These are phyloP conservation scores for Brachypodium distachyon DNA, from an alignment of 202 grass and related monocot species.

Conservation along the genomic window DNA sequence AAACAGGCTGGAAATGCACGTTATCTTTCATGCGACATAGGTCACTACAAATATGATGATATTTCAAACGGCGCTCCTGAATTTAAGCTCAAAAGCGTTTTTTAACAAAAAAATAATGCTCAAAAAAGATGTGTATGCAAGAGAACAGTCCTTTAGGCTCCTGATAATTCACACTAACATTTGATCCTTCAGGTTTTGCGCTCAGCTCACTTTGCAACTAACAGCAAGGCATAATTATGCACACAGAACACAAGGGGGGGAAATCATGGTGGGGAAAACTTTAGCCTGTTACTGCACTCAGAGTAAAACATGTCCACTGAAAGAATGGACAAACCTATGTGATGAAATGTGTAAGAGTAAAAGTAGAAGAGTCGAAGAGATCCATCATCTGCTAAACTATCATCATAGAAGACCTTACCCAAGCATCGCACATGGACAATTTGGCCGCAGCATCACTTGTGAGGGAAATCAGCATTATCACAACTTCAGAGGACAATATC, in stretches of 20 bases:
- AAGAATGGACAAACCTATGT: neutral
- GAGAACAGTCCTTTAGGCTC: neutral
- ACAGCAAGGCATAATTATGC: neutral
- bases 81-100: neutral
- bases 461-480: constrained; percentile 8
- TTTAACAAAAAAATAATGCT: too few relatives aligned
- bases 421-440: neutral
- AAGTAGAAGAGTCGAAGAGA: neutral
- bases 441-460: neutral
- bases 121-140: neutral
- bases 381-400: neutral
- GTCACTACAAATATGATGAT: neutral
- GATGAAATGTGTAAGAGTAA: neutral
- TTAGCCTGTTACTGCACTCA: constrained; percentile 8
- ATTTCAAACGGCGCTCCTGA: neutral
- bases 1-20: neutral
- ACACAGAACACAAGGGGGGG: neutral
- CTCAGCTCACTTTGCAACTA: neutral
- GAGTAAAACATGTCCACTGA: constrained; percentile 1
- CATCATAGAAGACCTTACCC: constrained; percentile 24
- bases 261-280: neutral
- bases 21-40: neutral
- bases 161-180: neutral
- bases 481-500: neutral
- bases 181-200: neutral